Base-by-base conservation (phyloP, 495 filamentous ascomycete species). In the Talaromyces wortmannii region DNA sequence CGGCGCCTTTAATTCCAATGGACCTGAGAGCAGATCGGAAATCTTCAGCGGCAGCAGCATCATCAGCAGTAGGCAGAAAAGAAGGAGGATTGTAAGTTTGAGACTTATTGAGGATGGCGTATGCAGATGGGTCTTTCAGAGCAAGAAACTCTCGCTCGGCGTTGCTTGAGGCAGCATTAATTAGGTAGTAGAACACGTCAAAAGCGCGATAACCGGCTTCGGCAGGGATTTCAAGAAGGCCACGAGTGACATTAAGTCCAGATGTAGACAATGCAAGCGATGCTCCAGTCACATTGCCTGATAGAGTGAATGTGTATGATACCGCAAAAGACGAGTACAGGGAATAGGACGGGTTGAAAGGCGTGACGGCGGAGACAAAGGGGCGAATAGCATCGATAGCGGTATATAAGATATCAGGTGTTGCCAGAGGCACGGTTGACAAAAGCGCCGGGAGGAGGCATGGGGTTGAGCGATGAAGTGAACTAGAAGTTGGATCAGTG, bases 121-220 rank as follows among this genome's bases (percentile, higher is more conserved):
- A 97, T 12, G 79, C 74, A 2, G 88, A 86, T 2, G 88, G 81
- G n/a, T 82, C 78, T 69, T 91, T 88, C 32, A 98, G 76, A 45
- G 86, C 85, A n/a, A 98, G 75, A 54, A 90, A 96, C 64, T 97
- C 91, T 40, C 91, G 80, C 73, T 98, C 94, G 1, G 91, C 90
- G 1, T 86, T 87, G 2, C 91, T 95, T 0, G 94, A 95, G 12
- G 90, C 86, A 30, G 88, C 89, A 0, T 92, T 95, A 18, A 96
- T 77, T 3, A 98, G 83, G 60, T 97, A 97, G 72, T 98, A 98
- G 68, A 97, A 98, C 30, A 92, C 95, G 64, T 98, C 92, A 61
- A 97, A 98, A n/a, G 92, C 94, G 55, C 94, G 85, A 64, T 88
- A 91, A 17, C 95, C 94, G 6, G 83, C 55, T 64, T 95, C 84